phyloP scores from a whole-genome alignment of 2,329 filamentous ascomycete genomes.

The Sclerotinia subarctica region DNA sequence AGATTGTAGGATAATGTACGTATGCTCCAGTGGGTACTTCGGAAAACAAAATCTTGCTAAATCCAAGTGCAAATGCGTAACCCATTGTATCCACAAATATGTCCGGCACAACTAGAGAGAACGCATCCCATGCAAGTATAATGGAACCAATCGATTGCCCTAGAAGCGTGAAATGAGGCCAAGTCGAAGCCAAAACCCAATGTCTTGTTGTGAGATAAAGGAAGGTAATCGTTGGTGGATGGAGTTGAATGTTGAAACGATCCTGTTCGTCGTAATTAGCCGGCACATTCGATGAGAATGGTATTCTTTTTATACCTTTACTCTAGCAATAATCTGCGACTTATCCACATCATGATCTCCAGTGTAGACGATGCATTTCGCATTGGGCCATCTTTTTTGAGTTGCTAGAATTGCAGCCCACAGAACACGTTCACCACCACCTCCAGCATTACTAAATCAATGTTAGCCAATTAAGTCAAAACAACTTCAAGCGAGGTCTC shows the following conservation, averaged over 20 bases:
- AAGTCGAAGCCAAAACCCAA: slow-evolving; percentile 82
- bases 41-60: slow-evolving; percentile 79
- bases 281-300: slow-evolving; percentile 3
- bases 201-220: slow-evolving; percentile 86
- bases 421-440: slow-evolving; percentile 90
- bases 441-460: slow-evolving; percentile 76
- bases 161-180: slow-evolving; percentile 87
- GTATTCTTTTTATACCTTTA: slow-evolving; percentile 53
- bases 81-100: slow-evolving; percentile 98
- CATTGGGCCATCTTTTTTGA: slow-evolving; percentile 82
- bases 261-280: slow-evolving; percentile 46
- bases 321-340: slow-evolving; percentile 69
- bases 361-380: slow-evolving; percentile 90
- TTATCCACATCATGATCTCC: slow-evolving; percentile 90
- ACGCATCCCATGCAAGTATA: slow-evolving; percentile 85
- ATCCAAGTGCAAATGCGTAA: slow-evolving; percentile 84
- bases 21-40: slow-evolving; percentile 83
- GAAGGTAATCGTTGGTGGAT: slow-evolving; percentile 79
- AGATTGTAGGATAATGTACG: slow-evolving; percentile 97
- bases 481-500: not conserved
- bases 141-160: slow-evolving; percentile 92
- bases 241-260: slow-evolving; percentile 88
- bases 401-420: slow-evolving; percentile 94
- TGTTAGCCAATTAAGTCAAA: slow-evolving; percentile 20
- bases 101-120: slow-evolving; percentile 87